Percentiles rank a stretch among this genome's conserved stretches.
These are phyloP conservation scores for Alternaria arbusti DNA, from an alignment of 2,329 filamentous ascomycete genomes.

Conservation along the genomic window DNA sequence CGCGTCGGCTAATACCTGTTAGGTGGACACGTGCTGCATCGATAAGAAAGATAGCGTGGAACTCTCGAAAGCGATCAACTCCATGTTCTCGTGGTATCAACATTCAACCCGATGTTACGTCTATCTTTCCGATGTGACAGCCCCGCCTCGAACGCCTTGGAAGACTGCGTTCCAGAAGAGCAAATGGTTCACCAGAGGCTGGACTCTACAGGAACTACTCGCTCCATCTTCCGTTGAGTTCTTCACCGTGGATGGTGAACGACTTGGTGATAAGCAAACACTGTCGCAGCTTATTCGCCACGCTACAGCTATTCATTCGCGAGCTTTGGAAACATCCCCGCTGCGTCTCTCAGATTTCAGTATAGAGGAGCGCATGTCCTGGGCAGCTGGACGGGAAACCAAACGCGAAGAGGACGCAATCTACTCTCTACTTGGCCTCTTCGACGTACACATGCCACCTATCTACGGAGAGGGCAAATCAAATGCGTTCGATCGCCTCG, in stretches of 20 bases:
- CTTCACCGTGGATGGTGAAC: neutral
- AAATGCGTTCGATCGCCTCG: neutral
- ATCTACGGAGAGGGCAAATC: neutral
- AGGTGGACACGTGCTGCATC: conserved; percentile 9
- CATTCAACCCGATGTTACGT: conserved; percentile 4
- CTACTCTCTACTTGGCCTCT: neutral
- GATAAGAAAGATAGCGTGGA: neutral
- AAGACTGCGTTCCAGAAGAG: neutral
- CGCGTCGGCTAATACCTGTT: neutral
- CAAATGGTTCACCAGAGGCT: conserved; percentile 6
- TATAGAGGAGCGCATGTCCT: neutral
- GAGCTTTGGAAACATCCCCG: neutral
- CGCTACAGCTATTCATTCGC: neutral
- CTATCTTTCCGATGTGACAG: conserved; percentile 3
- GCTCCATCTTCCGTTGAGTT: neutral
- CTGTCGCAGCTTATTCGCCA: neutral
- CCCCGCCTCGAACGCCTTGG: neutral
- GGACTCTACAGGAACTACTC: conserved; percentile 12
- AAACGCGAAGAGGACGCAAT: neutral
- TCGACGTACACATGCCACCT: neutral
- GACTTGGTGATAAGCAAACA: neutral
- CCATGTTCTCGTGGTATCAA: conserved; percentile 7
- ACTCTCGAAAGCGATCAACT: conserved; percentile 3
- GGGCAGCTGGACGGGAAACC: neutral
- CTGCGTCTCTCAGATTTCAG: neutral